Base-by-base conservation (phyloP, 345 rosid species). In the Diplotaxis tenuifolia region DNA sequence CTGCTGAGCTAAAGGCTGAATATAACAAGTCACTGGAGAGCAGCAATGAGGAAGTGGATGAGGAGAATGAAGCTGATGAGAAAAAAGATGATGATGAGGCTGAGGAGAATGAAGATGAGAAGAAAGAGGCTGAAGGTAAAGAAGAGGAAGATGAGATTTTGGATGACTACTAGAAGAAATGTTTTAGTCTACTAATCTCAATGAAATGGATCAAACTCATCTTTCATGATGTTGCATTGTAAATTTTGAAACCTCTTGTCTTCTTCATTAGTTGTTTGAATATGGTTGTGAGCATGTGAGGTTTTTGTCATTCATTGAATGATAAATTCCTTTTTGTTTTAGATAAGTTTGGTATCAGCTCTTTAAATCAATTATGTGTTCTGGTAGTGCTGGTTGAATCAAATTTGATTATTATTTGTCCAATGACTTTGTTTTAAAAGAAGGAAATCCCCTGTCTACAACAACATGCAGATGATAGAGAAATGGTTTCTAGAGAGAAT, bases 1-100 rank as follows among this genome's bases (percentile, higher is more conserved):
- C 96, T 74, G 83, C 87, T 73, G 86, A 85, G 76, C 90, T 88
- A 20, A 90, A 90, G 67, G 91, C 84, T 10, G 89, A 83, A 65
- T 80, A 84, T 76, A 68, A 22, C 34, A 89, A 87, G 80, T 79
- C 86, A 52, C 49, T 61, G 57, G 87, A 80, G 47, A 70, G 70
- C 62, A 78, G 67, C 62, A 78, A 75, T 16, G 76, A 59, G 92
- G 85, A 73, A 42, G 71, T 23, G 27, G 70, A 7, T 49, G 54
- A 56, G 40, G 74, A 75, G 36, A 69, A 55, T 27, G 19, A 66
- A 47, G 61, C 42, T 22, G 73, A 56, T 16, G n/a, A n/a, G n/a
- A n/a, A n/a, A n/a, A n/a, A n/a, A n/a, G n/a, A n/a, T n/a, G n/a
- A 60, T n/a, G n/a, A 60, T 53, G 84, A 21, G 7, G 73, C 58